Evolutionary conservation across 2,329 filamentous ascomycete genomes (phyloP).

Genomic region (Cladosporium sp.): DNA sequence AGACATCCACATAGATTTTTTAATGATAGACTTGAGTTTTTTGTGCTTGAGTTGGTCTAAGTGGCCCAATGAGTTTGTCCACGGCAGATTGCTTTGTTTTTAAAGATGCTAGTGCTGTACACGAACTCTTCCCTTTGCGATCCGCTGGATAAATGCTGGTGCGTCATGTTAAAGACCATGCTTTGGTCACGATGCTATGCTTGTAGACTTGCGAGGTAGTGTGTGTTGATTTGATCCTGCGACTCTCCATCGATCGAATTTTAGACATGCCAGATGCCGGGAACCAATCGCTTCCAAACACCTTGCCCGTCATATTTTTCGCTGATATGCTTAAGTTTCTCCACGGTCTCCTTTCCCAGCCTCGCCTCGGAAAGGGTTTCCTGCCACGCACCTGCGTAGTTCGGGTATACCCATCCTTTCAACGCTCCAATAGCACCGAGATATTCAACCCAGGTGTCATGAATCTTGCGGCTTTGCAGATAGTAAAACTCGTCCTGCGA

Average conservation of each 20-base stretch:
- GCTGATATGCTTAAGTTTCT: conserved; percentile 26
- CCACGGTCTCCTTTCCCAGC: conserved; percentile 23
- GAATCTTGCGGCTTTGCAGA: conserved; percentile 8
- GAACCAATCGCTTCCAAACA: conserved; percentile 29
- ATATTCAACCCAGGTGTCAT: conserved; percentile 10
- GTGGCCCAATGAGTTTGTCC: too few relatives aligned
- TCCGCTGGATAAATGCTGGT: too few relatives aligned
- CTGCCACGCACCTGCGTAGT: conserved; percentile 33
- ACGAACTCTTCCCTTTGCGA: too few relatives aligned
- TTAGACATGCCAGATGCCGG: conserved; percentile 26
- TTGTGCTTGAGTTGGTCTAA: too few relatives aligned
- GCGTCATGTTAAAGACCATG: too few relatives aligned
- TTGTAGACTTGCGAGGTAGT: too few relatives aligned
- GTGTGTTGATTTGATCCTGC: background rate
- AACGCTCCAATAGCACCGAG: background rate
- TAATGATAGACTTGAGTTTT: background rate
- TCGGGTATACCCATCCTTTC: conserved; percentile 27
- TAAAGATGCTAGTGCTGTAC: too few relatives aligned
- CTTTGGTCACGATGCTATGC: too few relatives aligned
- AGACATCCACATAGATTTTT: background rate
- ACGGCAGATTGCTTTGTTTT: too few relatives aligned
- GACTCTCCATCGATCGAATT: too few relatives aligned
- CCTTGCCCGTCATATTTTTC: conserved; percentile 30
- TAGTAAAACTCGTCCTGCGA: conserved; percentile 15
- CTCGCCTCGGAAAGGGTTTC: conserved; percentile 25